Base-by-base conservation (phyloP, 2,329 filamentous ascomycete genomes). In the Penicillium brasilianum region DNA sequence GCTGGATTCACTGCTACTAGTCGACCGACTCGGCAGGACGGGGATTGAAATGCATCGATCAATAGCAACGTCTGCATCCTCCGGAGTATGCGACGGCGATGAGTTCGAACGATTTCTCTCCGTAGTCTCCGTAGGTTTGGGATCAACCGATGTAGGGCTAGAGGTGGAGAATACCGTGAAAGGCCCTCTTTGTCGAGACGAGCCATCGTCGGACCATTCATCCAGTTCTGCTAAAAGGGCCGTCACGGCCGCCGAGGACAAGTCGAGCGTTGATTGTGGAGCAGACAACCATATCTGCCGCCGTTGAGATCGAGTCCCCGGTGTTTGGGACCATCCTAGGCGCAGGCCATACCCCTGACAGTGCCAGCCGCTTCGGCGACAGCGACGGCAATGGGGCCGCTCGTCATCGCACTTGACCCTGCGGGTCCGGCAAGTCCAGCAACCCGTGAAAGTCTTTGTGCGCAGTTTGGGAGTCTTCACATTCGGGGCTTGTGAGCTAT, bases 391-490 rank as follows among this genome's bases (percentile, higher is more conserved):
- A 30, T 60, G 46, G 6, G 69, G 69, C 3, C 57, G 56, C 49
- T 66, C 62, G 22, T 69, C 70, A 37, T 70, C 69, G 16, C 69
- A 71, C 36, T 71, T 71, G 20, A 70, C 60, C 52, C 63, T 57
- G 39, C 69, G 65, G 18, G 60, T 48, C 36, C 69, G 65, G 49
- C 69, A 71, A 13, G 69, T 70, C 67, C 67, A 71, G 20, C 69
- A 71, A 10, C 67, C 69, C 6, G 67, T 71, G 37, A 71, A 70
- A 4, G 67, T 69, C 52, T 69, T 70, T 11, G 61, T 66, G 50
- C 64, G 67, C 28, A 57, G 46, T 60, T 68, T 64, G 8, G 57
- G 57, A 30, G 44, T 28, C 30, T 46, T 66, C 25, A 63, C 55
- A 52, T 60, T 70, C 16, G 32, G 44, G 39, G 62, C 41, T 50